A percentile compares a stretch with the other conserved stretches of the same genome.
phyloP scores from a whole-genome alignment of 2,329 filamentous ascomycete species.

The Atkinsonella texensis region DNA sequence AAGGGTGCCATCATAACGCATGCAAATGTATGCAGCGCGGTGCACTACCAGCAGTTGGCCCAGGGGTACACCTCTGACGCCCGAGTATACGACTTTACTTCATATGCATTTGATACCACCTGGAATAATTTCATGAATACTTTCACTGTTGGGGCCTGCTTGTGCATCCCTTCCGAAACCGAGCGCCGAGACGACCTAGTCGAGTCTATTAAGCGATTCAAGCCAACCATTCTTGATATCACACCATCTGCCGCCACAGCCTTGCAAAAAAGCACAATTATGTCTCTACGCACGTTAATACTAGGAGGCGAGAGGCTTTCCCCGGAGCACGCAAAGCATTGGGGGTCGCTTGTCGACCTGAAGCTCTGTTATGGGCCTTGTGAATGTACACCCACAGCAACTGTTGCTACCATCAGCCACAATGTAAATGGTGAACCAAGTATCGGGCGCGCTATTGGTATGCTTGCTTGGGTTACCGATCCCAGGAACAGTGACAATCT shows the following conservation, averaged over 20 bases:
- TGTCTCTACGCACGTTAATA: slow-evolving; percentile 2
- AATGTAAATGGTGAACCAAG: not conserved
- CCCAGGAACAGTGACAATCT: slow-evolving; percentile 13
- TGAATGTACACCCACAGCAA: slow-evolving; percentile 8
- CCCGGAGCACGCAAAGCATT: not conserved
- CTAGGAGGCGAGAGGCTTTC: slow-evolving; percentile 2
- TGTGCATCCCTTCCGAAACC: slow-evolving; percentile 10
- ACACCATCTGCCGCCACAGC: slow-evolving; percentile 2
- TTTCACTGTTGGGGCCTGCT: slow-evolving; percentile 6
- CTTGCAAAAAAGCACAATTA: not conserved
- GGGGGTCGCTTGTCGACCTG: not conserved
- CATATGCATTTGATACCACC: slow-evolving; percentile 6
- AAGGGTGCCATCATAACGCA: slow-evolving; percentile 16
- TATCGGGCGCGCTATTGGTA: slow-evolving; percentile 1
- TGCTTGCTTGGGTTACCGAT: slow-evolving; percentile 18
- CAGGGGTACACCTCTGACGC: slow-evolving; percentile 9
- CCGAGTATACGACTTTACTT: slow-evolving; percentile 10
- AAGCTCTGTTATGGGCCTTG: slow-evolving; percentile 12
- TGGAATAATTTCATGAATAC: slow-evolving; percentile 4
- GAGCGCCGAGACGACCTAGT: slow-evolving; percentile 6
- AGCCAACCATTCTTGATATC: slow-evolving; percentile 3
- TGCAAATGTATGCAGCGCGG: slow-evolving; percentile 10
- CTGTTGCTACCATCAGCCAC: not conserved
- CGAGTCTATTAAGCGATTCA: slow-evolving; percentile 4
- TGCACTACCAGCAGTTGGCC: slow-evolving; percentile 9